These are phyloP conservation scores for Endothia cerciana DNA, from an alignment of 2,329 filamentous ascomycete genomes.

Conservation along the genomic window DNA sequence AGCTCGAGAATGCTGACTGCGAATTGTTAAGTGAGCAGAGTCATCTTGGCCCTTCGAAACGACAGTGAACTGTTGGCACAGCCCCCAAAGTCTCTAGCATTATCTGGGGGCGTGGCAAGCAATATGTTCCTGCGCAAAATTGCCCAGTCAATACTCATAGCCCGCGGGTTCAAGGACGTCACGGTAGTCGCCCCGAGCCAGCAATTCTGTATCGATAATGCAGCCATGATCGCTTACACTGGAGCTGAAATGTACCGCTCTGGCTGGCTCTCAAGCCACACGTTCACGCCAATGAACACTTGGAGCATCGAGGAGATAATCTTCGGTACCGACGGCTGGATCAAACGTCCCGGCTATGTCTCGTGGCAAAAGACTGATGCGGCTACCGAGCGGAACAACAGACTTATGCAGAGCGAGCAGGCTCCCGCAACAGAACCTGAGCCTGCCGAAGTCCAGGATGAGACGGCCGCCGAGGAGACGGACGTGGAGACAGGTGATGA, in stretches of 20 bases:
- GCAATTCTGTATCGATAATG: constrained; percentile 88
- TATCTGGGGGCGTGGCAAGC: constrained; percentile 89
- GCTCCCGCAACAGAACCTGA: background rate
- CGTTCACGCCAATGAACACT: constrained; percentile 63
- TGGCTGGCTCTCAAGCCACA: constrained; percentile 69
- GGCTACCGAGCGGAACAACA: background rate
- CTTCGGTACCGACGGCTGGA: constrained; percentile 60
- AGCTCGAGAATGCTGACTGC: background rate
- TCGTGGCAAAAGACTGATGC: background rate
- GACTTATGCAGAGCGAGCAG: background rate
- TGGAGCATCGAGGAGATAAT: constrained; percentile 74
- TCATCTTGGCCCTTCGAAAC: constrained; percentile 66
- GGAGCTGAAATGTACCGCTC: constrained; percentile 89
- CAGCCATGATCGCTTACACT: constrained; percentile 96
- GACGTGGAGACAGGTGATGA: background rate
- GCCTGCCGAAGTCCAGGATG: background rate
- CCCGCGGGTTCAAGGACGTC: constrained; percentile 66
- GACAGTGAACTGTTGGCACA: constrained; percentile 19
- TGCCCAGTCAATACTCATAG: constrained; percentile 59
- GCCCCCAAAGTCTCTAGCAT: constrained; percentile 67
- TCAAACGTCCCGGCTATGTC: constrained; percentile 31
- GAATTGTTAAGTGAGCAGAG: constrained; percentile 54
- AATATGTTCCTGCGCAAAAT: constrained; percentile 79
- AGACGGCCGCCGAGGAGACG: background rate
- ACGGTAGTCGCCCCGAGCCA: constrained; percentile 74